phyloP scores from a whole-genome alignment of 805 yeast species.

The Komagataella kurtzmanii region DNA sequence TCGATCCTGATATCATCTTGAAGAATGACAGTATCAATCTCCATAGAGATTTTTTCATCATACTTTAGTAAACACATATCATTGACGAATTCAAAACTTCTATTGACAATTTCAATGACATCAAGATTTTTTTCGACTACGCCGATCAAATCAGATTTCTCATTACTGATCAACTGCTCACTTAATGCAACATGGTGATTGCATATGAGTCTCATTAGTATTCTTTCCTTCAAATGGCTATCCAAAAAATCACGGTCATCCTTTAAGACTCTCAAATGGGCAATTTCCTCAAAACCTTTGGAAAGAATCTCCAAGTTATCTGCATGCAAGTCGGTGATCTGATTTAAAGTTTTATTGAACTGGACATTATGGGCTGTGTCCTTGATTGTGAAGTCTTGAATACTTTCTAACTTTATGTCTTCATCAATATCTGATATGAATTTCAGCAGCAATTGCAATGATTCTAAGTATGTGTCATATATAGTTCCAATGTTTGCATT shows the following conservation, averaged over 20 bases:
- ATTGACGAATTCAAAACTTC: slow-evolving; percentile 62
- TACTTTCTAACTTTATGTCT: not conserved
- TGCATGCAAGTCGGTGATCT: slow-evolving; percentile 62
- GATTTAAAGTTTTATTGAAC: slow-evolving; percentile 35
- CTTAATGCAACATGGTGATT: slow-evolving; percentile 72
- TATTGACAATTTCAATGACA: slow-evolving; percentile 47
- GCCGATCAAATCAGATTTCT: slow-evolving; percentile 35
- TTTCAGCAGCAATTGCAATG: slow-evolving; percentile 39
- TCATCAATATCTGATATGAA: slow-evolving; percentile 13
- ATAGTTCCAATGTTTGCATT: slow-evolving; percentile 79
- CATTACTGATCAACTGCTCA: slow-evolving; percentile 11
- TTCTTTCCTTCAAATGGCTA: slow-evolving; percentile 68
- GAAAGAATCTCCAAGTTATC: slow-evolving; percentile 78
- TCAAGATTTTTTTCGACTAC: slow-evolving; percentile 54
- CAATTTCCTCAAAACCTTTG: slow-evolving; percentile 58
- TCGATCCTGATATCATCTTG: slow-evolving; percentile 16
- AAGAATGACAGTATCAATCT: slow-evolving; percentile 28
- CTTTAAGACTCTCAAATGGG: slow-evolving; percentile 14
- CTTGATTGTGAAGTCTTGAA: slow-evolving; percentile 20
- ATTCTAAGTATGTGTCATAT: slow-evolving; percentile 58
- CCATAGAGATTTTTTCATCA: slow-evolving; percentile 54
- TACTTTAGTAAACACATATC: slow-evolving; percentile 77
- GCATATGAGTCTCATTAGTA: slow-evolving; percentile 74
- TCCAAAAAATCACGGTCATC: slow-evolving; percentile 40
- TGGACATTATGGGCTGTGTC: slow-evolving; percentile 38